Evolutionary conservation across 2,329 filamentous ascomycete species (phyloP).

Genomic region (Venturia nashicola): DNA sequence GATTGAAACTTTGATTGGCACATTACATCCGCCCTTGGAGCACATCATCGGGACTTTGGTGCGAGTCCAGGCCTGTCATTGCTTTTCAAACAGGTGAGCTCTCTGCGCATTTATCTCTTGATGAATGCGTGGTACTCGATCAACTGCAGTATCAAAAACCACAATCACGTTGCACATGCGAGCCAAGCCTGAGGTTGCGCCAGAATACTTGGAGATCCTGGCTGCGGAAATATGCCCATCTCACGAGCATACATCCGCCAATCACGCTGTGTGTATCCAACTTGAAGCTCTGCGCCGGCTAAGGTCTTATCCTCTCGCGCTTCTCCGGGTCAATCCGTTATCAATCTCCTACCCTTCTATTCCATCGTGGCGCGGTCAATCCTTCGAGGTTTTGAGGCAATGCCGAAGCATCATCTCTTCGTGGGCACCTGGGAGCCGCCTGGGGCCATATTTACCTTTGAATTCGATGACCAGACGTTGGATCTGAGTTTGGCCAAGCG

Average conservation of each 20-base stretch:
- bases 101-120: no score
- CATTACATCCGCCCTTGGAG: background rate
- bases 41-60: background rate
- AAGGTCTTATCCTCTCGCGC: background rate
- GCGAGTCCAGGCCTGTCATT: no score
- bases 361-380: background rate
- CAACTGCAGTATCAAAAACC: no score
- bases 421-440: constrained; percentile 70
- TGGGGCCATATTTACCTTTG: constrained; percentile 79
- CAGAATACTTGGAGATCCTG: no score
- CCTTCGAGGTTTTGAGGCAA: background rate
- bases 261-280: background rate
- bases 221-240: background rate
- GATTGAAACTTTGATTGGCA: background rate
- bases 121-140: no score
- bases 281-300: background rate
- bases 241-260: background rate
- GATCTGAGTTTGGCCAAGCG: constrained; percentile 65
- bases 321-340: background rate
- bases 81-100: no score
- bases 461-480: constrained; percentile 72
- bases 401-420: constrained; percentile 7
- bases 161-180: background rate
- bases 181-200: background rate
- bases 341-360: background rate